A percentile compares a stretch with the other conserved stretches of the same genome.
These are phyloP conservation scores for Dactylis glomerata DNA, from an alignment of 176 grass and related monocot species.

Conservation along the genomic window DNA sequence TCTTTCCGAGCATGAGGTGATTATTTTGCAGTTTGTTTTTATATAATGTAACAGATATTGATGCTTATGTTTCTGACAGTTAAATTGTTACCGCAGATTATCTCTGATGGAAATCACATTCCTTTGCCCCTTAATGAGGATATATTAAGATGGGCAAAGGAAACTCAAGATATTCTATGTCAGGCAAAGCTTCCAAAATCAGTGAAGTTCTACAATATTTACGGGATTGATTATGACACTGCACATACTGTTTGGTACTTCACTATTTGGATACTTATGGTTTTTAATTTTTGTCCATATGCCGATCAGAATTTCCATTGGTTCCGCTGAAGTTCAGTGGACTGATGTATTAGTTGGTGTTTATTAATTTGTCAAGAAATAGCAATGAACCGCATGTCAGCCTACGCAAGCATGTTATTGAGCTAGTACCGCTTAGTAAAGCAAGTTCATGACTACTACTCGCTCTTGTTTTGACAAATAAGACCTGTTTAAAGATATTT, in stretches of 20 bases:
- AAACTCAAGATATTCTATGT: conserved; percentile 74
- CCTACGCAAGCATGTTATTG: neutral
- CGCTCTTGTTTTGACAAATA: neutral
- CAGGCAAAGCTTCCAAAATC: conserved; percentile 80
- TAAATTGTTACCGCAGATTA: conserved; percentile 54
- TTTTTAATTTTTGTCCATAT: neutral
- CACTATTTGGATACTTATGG: neutral
- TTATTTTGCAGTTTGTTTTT: conserved; percentile 7
- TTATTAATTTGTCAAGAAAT: conserved; percentile 9
- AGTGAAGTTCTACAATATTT: conserved; percentile 96
- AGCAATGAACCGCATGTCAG: neutral
- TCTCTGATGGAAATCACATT: conserved; percentile 60
- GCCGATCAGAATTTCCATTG: neutral
- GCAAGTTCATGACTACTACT: neutral
- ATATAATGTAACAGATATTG: neutral
- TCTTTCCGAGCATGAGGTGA: conserved; percentile 83
- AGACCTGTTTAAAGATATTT: neutral
- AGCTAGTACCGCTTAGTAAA: neutral
- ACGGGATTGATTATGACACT: conserved; percentile 72
- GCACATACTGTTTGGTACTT: conserved; percentile 83
- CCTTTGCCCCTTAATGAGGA: conserved; percentile 68
- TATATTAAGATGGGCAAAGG: conserved; percentile 88
- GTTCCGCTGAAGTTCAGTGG: neutral
- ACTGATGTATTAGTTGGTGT: neutral
- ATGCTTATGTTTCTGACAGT: conserved; percentile 19